Conservation (phyloP, 129 eudicot species). For the Kitagawia praeruptora region DNA sequence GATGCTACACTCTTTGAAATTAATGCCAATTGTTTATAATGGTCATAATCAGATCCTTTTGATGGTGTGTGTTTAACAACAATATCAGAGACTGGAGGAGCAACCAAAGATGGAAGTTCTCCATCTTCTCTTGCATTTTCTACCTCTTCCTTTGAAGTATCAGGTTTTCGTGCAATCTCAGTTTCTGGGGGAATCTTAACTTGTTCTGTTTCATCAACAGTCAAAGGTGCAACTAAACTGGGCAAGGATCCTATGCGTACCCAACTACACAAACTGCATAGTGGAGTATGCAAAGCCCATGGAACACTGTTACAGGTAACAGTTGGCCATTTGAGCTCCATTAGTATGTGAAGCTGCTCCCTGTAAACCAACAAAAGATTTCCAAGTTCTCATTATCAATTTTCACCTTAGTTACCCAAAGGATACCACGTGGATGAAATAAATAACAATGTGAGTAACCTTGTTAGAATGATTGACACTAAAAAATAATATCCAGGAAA, state of each 20-base stretch:
- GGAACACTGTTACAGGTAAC: slow-evolving; percentile 66
- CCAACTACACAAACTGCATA: slow-evolving; percentile 68
- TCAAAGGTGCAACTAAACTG: slow-evolving; percentile 20
- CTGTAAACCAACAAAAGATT: slow-evolving; percentile 68
- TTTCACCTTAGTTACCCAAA: slow-evolving; percentile 21
- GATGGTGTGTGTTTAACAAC: slow-evolving; percentile 33
- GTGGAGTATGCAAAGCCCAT: slow-evolving; percentile 66
- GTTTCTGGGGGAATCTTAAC: slow-evolving; percentile 29
- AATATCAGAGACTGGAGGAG: slow-evolving; percentile 19
- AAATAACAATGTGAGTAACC: background rate
- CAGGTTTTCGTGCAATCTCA: slow-evolving; percentile 30
- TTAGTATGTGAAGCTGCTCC: slow-evolving; percentile 73
- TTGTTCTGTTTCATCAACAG: slow-evolving; percentile 32
- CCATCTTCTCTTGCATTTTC: slow-evolving; percentile 75
- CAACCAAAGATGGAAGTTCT: slow-evolving; percentile 74
- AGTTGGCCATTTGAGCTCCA: slow-evolving; percentile 78
- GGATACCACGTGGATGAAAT: slow-evolving; percentile 15
- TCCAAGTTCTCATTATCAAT: slow-evolving; percentile 32
- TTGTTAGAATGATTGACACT: background rate
- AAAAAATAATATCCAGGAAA: background rate
- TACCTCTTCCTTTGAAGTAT: slow-evolving; percentile 42
- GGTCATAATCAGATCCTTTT: slow-evolving; percentile 50
- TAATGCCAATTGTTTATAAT: slow-evolving; percentile 47
- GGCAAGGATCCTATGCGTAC: slow-evolving; percentile 27
- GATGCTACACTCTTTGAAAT: slow-evolving; percentile 53